A percentile compares a stretch with the other conserved stretches of the same genome.
These are phyloP conservation scores for Halophytophthora batemanensis DNA, from an alignment of 352 stramenopile species.

Conservation along the genomic window DNA sequence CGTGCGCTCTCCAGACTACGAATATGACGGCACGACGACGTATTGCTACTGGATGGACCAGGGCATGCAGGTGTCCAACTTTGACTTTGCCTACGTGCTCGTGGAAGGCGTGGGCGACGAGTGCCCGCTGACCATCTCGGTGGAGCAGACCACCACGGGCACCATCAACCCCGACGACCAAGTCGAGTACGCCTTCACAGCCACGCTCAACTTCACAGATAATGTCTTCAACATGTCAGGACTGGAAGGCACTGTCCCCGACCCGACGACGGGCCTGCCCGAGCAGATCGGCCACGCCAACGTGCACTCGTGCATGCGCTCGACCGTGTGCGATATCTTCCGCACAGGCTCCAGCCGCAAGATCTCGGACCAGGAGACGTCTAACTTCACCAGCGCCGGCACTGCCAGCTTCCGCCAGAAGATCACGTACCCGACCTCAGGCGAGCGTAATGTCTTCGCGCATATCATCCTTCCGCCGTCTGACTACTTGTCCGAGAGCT, in stretches of 20 bases:
- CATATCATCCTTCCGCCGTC: slow-evolving; percentile 66
- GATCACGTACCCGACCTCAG: slow-evolving; percentile 38
- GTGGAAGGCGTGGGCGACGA: slow-evolving; percentile 34
- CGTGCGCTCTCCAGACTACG: slow-evolving; percentile 42
- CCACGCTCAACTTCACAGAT: slow-evolving; percentile 65
- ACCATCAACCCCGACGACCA: slow-evolving; percentile 25
- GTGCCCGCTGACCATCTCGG: slow-evolving; percentile 58
- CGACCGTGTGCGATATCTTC: slow-evolving; percentile 75
- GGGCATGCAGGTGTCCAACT: slow-evolving; percentile 61
- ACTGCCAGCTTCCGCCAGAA: slow-evolving; percentile 59
- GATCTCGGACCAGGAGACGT: slow-evolving; percentile 68
- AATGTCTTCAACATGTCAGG: slow-evolving; percentile 67
- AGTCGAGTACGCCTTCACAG: slow-evolving; percentile 71
- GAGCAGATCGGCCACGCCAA: slow-evolving; percentile 76
- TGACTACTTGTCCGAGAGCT: slow-evolving; percentile 54
- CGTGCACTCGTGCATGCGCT: slow-evolving; percentile 66
- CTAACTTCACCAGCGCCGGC: slow-evolving; percentile 67
- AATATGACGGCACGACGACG: slow-evolving; percentile 71
- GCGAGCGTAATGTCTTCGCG: slow-evolving; percentile 74
- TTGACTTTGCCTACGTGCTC: slow-evolving; percentile 71
- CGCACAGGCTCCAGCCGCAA: slow-evolving; percentile 58
- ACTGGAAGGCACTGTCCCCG: slow-evolving; percentile 51
- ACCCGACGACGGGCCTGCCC: slow-evolving; percentile 48
- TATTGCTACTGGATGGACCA: slow-evolving; percentile 83
- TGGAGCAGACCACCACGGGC: slow-evolving; percentile 44